Percentiles rank a stretch among this genome's conserved stretches.
These are phyloP conservation scores for Populus alba DNA, from an alignment of 345 rosid species.

Conservation along the genomic window DNA sequence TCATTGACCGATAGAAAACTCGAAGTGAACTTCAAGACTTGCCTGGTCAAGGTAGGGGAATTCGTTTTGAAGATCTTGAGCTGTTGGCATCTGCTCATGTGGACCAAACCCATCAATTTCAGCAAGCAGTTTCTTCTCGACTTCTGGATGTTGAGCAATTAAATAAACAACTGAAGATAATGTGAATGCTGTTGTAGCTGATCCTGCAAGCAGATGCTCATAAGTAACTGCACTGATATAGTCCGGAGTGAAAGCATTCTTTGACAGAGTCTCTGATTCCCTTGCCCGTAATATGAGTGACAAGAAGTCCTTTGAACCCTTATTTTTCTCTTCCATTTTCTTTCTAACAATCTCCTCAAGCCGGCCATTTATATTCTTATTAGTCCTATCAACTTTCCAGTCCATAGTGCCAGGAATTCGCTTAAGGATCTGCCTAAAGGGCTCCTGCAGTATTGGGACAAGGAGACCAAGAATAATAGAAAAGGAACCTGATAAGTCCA, in stretches of 20 bases:
- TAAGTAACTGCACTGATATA: conserved; percentile 83
- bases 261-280: conserved; percentile 52
- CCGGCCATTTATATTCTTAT: conserved; percentile 46
- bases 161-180: conserved; percentile 67
- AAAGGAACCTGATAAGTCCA: conserved; percentile 80
- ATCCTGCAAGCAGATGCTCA: conserved; percentile 92
- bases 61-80: conserved; percentile 61
- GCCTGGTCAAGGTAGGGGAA: conserved; percentile 86
- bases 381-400: conserved; percentile 68
- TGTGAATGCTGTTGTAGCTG: conserved; percentile 83
- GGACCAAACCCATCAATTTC: conserved; percentile 74
- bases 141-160: conserved; percentile 66
- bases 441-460: conserved; percentile 76
- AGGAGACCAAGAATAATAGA: conserved; percentile 75
- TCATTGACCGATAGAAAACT: neutral
- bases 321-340: conserved; percentile 50
- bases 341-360: conserved; percentile 71
- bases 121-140: conserved; percentile 61
- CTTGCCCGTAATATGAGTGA: conserved; percentile 65
- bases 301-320: conserved; percentile 67
- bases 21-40: conserved; percentile 6
- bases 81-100: conserved; percentile 49
- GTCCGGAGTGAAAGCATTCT: conserved; percentile 57
- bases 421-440: conserved; percentile 75
- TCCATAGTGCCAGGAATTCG: conserved; percentile 88